Evolutionary conservation across 768 basidiomycete genomes (phyloP), one percentile per base, ranked within the genome.

Genomic region (Phanerochaete sordida): DNA sequence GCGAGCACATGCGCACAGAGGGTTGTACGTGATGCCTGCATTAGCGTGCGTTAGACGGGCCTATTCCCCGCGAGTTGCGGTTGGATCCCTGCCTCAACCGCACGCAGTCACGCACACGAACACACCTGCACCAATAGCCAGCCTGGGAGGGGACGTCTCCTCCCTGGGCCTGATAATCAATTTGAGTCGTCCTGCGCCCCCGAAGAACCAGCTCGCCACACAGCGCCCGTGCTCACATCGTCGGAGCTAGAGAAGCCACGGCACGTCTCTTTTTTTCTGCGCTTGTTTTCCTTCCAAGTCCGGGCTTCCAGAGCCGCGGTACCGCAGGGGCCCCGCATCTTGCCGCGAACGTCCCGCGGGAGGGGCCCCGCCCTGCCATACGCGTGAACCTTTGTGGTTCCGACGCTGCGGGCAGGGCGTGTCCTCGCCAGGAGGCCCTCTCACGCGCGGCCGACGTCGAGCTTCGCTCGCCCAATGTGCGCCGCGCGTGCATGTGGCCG

Each of bases 261-360:
- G 37, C 43, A 59, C 19, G 16, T 9, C n/a, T 13, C 44, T 28
- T 19, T 52, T 19, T 52, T 52, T 52, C 57, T 62, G 57, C 64
- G 64, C 57, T 31, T 62, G 49, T 51, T 56, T 56, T 35, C 53
- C 21, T 62, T 26, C 62, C 58, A 55, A 23, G 51, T 59, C n/a
- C 31, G 57, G 46, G 46, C 12, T 43, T 21, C 57, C 56, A 52
- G 24, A 26, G 21, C 35, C 28, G 44, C 62, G 59, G 62, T 59
- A 56, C 62, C 59, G 62, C 48, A 46, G 30, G 21, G 26, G 23
- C 60, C 39, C 7, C 39, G 63, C 60, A 51, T 28, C 46, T 58
- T 54, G 49, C 63, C 63, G 64, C 33, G 44, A 57, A 57, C 43
- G 53, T 57, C 47, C 61, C 60, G 54, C 54, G 60, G 61, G 56